These are phyloP conservation scores for Petunia secreta DNA, from an alignment of 257 asterid genomes.

Conservation along the genomic window DNA sequence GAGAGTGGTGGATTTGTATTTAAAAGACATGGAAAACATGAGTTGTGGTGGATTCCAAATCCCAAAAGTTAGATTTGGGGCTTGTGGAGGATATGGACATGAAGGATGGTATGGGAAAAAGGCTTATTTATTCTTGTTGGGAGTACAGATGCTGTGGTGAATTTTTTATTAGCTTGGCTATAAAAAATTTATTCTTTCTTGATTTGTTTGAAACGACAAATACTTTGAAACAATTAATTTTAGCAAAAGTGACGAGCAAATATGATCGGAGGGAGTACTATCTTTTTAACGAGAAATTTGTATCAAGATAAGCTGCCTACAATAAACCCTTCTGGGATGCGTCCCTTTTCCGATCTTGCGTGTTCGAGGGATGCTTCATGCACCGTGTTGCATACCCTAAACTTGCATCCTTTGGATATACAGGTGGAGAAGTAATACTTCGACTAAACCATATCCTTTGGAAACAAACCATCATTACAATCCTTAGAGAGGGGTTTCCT, in stretches of 20 bases:
- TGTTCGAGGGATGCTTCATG: too few relatives aligned
- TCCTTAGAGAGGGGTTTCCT: background rate
- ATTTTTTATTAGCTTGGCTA: slow-evolving; percentile 16
- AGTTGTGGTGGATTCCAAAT: slow-evolving; percentile 50
- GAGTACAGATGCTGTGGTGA: slow-evolving; percentile 31
- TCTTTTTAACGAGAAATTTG: too few relatives aligned
- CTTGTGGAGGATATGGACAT: slow-evolving; percentile 44
- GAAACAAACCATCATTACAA: background rate
- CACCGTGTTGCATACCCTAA: too few relatives aligned
- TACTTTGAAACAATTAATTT: too few relatives aligned
- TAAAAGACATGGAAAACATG: slow-evolving; percentile 46
- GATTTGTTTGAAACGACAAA: too few relatives aligned
- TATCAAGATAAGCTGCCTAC: too few relatives aligned
- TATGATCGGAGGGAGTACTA: too few relatives aligned
- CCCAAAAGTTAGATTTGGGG: slow-evolving; percentile 51
- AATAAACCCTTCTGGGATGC: too few relatives aligned
- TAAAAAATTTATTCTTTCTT: background rate
- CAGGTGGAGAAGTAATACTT: background rate
- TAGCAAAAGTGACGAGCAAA: too few relatives aligned
- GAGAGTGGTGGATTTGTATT: slow-evolving; percentile 31
- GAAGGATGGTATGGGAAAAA: slow-evolving; percentile 35
- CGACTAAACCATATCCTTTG: background rate
- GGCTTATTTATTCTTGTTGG: slow-evolving; percentile 22
- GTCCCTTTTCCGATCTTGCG: too few relatives aligned
- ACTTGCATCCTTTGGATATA: background rate